These are phyloP conservation scores for Cyanodermella asteris DNA, from an alignment of 2,329 filamentous ascomycete species.

Conservation along the genomic window DNA sequence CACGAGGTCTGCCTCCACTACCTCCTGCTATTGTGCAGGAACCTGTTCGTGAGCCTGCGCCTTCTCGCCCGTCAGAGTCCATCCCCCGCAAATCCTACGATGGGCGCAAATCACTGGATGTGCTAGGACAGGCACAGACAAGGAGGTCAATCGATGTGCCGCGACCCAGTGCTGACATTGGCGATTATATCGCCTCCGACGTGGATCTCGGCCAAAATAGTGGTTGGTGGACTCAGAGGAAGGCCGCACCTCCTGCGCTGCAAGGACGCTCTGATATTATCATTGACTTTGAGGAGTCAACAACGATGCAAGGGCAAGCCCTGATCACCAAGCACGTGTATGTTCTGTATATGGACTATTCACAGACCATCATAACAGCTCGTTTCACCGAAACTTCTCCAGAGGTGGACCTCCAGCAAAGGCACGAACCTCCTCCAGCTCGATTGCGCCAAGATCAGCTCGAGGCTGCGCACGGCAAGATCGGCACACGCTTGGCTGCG, in stretches of 20 bases:
- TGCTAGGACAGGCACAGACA: too few relatives aligned
- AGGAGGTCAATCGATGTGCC: constrained; percentile 53
- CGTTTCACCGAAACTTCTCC: constrained; percentile 57
- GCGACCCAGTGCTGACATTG: constrained; percentile 53
- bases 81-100: constrained; percentile 25
- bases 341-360: constrained; percentile 88
- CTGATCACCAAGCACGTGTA: constrained; percentile 60
- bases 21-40: constrained; percentile 8
- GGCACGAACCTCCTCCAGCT: constrained; percentile 64
- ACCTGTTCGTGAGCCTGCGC: constrained; percentile 12
- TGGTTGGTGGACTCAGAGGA: constrained; percentile 73
- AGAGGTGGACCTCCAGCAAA: constrained; percentile 59
- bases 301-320: constrained; percentile 44
- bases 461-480: constrained; percentile 62
- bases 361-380: constrained; percentile 70
- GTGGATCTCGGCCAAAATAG: constrained; percentile 54
- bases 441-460: constrained; percentile 79
- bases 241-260: constrained; percentile 57
- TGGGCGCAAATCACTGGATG: constrained; percentile 51
- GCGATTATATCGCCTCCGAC: constrained; percentile 62
- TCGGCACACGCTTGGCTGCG: constrained; percentile 56
- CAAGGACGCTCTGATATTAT: constrained; percentile 67
- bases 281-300: constrained; percentile 61
- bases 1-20: constrained; percentile 19
- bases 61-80: constrained; percentile 26